Evolutionary conservation across 768 basidiomycete species (phyloP).

Genomic region (Epithele typhae): DNA sequence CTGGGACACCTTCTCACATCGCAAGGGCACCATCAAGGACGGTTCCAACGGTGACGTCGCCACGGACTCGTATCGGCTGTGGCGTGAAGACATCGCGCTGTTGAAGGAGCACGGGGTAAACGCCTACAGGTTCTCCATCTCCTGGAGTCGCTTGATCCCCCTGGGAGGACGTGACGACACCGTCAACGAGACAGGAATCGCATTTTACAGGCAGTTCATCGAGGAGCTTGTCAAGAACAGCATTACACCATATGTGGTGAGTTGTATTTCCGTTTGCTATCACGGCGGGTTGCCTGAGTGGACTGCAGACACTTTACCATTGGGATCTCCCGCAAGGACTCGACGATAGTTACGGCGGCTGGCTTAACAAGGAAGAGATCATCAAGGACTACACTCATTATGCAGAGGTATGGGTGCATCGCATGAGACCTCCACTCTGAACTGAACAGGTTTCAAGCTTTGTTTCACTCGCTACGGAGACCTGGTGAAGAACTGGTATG

Average conservation of each 20-base stretch:
- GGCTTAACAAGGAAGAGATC: conserved; percentile 44
- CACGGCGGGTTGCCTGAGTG: too few relatives aligned
- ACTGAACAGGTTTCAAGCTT: conserved; percentile 19
- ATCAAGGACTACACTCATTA: conserved; percentile 43
- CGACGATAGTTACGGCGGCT: conserved; percentile 45
- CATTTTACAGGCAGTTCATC: conserved; percentile 43
- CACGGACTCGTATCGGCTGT: conserved; percentile 41
- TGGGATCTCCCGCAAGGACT: conserved; percentile 53
- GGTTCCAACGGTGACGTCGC: conserved; percentile 42
- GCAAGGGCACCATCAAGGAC: conserved; percentile 39
- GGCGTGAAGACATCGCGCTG: conserved; percentile 41
- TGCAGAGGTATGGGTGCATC: conserved; percentile 28
- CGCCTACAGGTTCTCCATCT: conserved; percentile 48
- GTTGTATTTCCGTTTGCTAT: conserved; percentile 14
- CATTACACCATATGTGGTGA: conserved; percentile 41
- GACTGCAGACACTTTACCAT: conserved; percentile 39
- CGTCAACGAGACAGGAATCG: conserved; percentile 41
- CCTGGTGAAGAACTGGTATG: conserved; percentile 44
- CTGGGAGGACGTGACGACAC: conserved; percentile 40
- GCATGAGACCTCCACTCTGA: neutral
- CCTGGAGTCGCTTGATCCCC: conserved; percentile 54
- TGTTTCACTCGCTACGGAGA: conserved; percentile 46
- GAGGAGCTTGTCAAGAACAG: conserved; percentile 39
- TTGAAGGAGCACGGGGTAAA: conserved; percentile 43
- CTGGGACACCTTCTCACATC: conserved; percentile 47